Evolutionary conservation across 306 rosid species (phyloP).

Genomic region (Canavalia ensiformis): DNA sequence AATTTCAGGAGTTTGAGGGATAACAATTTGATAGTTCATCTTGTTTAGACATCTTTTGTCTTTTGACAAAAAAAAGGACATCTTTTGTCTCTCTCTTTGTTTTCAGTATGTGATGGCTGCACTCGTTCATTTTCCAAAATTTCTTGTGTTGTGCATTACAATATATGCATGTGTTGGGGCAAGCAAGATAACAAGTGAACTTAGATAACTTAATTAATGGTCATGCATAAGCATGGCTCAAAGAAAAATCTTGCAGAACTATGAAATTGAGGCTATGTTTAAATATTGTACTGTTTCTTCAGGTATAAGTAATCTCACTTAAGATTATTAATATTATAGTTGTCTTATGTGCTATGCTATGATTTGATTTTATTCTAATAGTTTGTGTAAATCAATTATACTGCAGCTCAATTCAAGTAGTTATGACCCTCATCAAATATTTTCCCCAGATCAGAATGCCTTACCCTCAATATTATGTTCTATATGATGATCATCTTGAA

Average conservation of each 20-base stretch:
- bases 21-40: background rate
- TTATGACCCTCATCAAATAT: conserved; percentile 80
- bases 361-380: background rate
- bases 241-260: background rate
- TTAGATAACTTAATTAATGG: background rate
- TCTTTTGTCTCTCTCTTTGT: background rate
- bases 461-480: background rate
- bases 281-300: background rate
- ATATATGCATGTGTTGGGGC: background rate
- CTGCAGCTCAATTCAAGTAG: conserved; percentile 84
- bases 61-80: too few relatives aligned
- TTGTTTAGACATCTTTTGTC: background rate
- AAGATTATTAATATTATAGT: conserved; percentile 8
- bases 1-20: too few relatives aligned
- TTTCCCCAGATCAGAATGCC: conserved; percentile 79
- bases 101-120: background rate
- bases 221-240: background rate
- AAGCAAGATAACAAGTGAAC: background rate
- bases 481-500: background rate
- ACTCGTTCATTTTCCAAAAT: background rate
- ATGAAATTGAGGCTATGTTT: background rate
- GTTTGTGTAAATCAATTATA: background rate
- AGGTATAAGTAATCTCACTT: background rate
- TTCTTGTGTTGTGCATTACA: background rate
- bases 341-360: background rate